Evolutionary conservation across 805 yeast genomes (phyloP), one percentile per base, ranked within the genome.

Genomic region (Teunomyces barrocoloradensis): DNA sequence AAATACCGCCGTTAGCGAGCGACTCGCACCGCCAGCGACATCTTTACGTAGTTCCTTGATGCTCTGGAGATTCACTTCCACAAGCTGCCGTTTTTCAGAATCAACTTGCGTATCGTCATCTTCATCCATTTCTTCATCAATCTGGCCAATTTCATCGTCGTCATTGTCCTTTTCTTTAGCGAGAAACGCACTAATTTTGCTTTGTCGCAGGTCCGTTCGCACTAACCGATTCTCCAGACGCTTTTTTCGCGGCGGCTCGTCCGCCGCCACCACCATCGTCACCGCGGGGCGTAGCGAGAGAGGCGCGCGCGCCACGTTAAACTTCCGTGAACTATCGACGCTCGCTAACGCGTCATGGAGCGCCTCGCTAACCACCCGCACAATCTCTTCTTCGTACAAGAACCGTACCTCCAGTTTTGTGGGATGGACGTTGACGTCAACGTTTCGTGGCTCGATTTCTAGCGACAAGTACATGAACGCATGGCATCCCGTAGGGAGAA

Each of bases 381-480:
- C 78, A 17, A 94, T 89, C 59, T 91, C 97, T 39, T 86, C 94
- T 57, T 94, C 97, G 61, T 82, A 66, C 30, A 94, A 68, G 60
- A 94, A 90, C 37, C 95, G 64, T 2, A 94, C 97, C 57, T 92
- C 97, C 49, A 92, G 77, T 56, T 94, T 94, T 0, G 98, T 92
- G 0, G 99, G 99, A 60, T 94, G 99, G 11, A 94, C 84, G 61
- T 94, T 94, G 12, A 94, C 98, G 63, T 94, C 99, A 6, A 94
- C 75, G 50, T 84, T 83, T 29, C 66, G 68, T 0, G 97, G 87
- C 18, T 75, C 70, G 2, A 94, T 80, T 15, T 70, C 69, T n/a
- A 94, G 61, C 42, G 87, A 75, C 44, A 94, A 49, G 64, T 90
- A 94, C 1, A 88, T 75, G 60, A 94, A 94, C 0, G 96, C 85